phyloP scores from a whole-genome alignment of 192 early-diverging fungal species.

The Linnemannia exigua region DNA sequence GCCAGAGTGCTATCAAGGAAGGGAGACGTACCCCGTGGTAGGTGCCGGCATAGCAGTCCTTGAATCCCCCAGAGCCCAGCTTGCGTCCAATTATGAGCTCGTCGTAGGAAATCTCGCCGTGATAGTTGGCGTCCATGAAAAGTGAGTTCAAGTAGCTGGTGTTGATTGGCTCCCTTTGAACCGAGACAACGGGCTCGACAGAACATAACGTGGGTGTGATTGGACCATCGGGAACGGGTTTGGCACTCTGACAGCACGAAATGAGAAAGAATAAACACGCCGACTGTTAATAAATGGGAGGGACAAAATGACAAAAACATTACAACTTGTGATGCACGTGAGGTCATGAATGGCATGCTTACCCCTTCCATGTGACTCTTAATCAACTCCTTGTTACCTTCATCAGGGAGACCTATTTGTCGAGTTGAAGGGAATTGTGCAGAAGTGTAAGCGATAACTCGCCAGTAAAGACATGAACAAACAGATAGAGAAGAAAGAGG shows the following conservation, averaged over 20 bases:
- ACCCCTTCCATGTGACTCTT: too few relatives aligned
- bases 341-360: too few relatives aligned
- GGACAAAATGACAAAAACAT: not conserved
- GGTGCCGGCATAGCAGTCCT: conserved; percentile 80
- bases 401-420: too few relatives aligned
- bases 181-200: conserved; percentile 59
- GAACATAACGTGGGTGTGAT: conserved; percentile 72
- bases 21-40: conserved; percentile 67
- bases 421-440: not conserved
- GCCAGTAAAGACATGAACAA: not conserved
- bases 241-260: conserved; percentile 61
- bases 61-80: conserved; percentile 83
- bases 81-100: conserved; percentile 73
- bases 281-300: not conserved
- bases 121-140: conserved; percentile 55
- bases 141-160: conserved; percentile 62
- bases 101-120: conserved; percentile 73
- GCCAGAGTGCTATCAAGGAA: not conserved
- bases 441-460: not conserved
- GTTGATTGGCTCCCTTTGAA: conserved; percentile 54
- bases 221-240: conserved; percentile 77
- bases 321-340: not conserved
- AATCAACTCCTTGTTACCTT: too few relatives aligned
- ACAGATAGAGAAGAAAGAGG: not conserved
- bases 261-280: not conserved